Conservation (phyloP, 73 alveolate genomes). For the Paramecium sonneborni region DNA sequence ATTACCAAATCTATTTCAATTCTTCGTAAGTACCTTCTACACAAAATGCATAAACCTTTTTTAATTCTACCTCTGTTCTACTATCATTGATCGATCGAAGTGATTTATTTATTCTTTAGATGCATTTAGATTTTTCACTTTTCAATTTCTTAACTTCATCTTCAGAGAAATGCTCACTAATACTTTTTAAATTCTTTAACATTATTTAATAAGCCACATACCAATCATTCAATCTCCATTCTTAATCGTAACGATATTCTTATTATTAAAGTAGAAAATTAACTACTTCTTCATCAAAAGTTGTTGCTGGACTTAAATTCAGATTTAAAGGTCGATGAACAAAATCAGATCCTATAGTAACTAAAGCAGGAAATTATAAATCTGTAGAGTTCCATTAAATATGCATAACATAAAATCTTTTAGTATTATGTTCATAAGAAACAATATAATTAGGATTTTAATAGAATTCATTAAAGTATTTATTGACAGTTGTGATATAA, state of each 20-base stretch:
- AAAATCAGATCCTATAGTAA: conserved; percentile 48
- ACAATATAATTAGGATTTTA: conserved; percentile 47
- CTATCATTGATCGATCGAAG: not conserved
- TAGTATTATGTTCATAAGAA: conserved; percentile 34
- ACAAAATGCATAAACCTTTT: conserved; percentile 58
- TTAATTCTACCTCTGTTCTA: not conserved
- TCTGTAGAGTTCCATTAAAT: not conserved
- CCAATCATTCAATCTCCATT: conserved; percentile 41
- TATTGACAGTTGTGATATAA: conserved; percentile 34
- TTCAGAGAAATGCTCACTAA: not conserved
- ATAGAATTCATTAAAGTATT: not conserved
- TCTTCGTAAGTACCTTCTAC: conserved; percentile 47
- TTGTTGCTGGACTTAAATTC: not conserved
- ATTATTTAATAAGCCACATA: not conserved
- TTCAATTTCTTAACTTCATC: conserved; percentile 25
- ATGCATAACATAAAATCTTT: conserved; percentile 43
- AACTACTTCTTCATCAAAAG: not conserved
- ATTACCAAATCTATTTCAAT: not conserved
- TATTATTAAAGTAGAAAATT: not conserved
- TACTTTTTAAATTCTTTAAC: not conserved
- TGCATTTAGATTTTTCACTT: not conserved
- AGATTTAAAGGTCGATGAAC: not conserved
- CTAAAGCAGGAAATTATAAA: conserved; percentile 59
- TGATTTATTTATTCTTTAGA: conserved; percentile 48
- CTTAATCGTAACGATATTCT: not conserved